Evolutionary conservation across 768 basidiomycete species (phyloP), one percentile per base, ranked within the genome.

Genomic region (Lactarius tabidus): DNA sequence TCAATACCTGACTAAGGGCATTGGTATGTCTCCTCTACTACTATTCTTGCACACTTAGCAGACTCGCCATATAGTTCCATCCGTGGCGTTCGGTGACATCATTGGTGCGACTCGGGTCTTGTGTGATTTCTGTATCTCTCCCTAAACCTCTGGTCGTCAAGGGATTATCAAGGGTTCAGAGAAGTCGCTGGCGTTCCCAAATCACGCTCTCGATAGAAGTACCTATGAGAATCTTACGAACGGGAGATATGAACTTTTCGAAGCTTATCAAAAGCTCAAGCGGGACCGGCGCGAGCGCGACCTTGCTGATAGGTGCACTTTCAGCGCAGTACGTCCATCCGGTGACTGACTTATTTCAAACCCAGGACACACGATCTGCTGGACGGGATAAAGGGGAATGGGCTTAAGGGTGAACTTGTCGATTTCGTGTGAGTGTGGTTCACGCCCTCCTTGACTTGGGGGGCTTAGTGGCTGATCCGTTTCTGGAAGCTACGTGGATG

Each of bases 91-190:
- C 70, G 84, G 81, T 39, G 87, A 90, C 71, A 74, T 90, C 29
- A 79, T 90, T 63, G 88, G 88, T 83, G 61, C 20, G 18, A 3
- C n/a, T n/a, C n/a, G n/a, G n/a, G n/a, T 7, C 23, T 6, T 6
- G 8, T 29, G 29, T 9, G 17, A 9, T 41, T 2, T 15, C 51
- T 3, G 3, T 52, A 15, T 12, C 36, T 10, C 20, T 18, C 29
- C 31, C 56, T 41, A 15, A 59, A 39, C 6, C 5, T 58, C 20
- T 12, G 1, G 57, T 9, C 7, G 51, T 51, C 41, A 39, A 74
- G 88, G 88, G 41, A 82, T 87, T 9, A 85, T 91, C 67, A 81
- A 84, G 70, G 89, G 89, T 20, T 88, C 88, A 0, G 87, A 89
- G 71, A 74, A 75, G 55, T 76, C 86, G 0, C 63, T 84, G 9